These are phyloP conservation scores for Pyrenophora teres DNA, from an alignment of 2,329 filamentous ascomycete species.

Conservation along the genomic window DNA sequence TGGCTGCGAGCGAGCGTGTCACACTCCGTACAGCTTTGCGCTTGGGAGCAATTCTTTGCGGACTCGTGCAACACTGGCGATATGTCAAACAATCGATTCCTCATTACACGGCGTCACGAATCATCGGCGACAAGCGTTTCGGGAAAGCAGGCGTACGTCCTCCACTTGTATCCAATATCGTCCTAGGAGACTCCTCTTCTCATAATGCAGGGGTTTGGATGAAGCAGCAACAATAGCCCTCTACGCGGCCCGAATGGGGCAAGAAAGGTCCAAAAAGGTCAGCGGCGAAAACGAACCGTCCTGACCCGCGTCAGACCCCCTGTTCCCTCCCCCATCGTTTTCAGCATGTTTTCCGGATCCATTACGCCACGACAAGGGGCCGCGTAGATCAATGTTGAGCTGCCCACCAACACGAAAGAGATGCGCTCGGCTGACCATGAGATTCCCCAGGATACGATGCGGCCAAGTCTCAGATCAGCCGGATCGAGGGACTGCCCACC, in stretches of 20 bases:
- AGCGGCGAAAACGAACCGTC: conserved; percentile 19
- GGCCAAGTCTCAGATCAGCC: conserved; percentile 47
- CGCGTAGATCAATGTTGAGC: conserved; percentile 41
- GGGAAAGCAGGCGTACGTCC: not conserved
- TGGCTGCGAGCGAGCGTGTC: not conserved
- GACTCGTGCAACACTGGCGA: not conserved
- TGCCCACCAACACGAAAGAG: conserved; percentile 31
- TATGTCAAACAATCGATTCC: not conserved
- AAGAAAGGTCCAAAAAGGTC: conserved; percentile 12
- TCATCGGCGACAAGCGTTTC: not conserved
- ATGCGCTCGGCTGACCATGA: conserved; percentile 37
- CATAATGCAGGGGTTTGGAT: conserved; percentile 5
- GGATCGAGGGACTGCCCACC: conserved; percentile 22
- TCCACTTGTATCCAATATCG: not conserved
- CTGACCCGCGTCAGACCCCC: conserved; percentile 23
- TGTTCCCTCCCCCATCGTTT: conserved; percentile 36
- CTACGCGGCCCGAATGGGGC: conserved; percentile 15
- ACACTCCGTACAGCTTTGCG: not conserved
- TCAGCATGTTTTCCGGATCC: conserved; percentile 37
- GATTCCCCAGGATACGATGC: conserved; percentile 23
- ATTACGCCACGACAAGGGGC: conserved; percentile 39
- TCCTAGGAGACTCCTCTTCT: not conserved
- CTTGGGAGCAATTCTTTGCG: not conserved
- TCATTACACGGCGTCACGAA: not conserved
- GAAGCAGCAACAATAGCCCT: conserved; percentile 6